These are phyloP conservation scores for Lophiostoma macrostomum DNA, from an alignment of 495 filamentous ascomycete genomes.

Conservation along the genomic window DNA sequence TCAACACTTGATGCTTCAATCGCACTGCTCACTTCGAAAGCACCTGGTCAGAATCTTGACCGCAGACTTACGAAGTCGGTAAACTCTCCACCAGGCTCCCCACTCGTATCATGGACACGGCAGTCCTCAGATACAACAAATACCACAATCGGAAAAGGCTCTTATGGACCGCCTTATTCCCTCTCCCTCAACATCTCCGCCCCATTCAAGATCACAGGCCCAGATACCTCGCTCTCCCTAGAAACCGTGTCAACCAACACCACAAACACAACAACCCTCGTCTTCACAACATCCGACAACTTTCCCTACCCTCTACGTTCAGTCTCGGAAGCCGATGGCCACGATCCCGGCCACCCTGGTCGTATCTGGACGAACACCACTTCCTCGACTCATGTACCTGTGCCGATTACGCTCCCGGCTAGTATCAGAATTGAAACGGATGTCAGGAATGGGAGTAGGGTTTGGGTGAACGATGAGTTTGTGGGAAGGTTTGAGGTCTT, in stretches of 20 bases:
- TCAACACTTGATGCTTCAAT: conserved; percentile 37
- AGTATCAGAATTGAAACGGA: conserved; percentile 44
- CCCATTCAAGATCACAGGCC: conserved; percentile 44
- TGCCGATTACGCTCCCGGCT: conserved; percentile 23
- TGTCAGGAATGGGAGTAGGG: conserved; percentile 44
- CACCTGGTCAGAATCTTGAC: conserved; percentile 52
- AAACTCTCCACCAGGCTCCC: background rate
- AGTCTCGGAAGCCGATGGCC: conserved; percentile 35
- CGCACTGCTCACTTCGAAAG: conserved; percentile 41
- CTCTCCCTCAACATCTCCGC: conserved; percentile 42
- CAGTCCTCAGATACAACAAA: background rate
- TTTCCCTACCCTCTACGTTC: conserved; percentile 52
- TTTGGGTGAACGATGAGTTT: conserved; percentile 48
- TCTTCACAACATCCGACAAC: conserved; percentile 48
- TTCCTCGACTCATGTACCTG: conserved; percentile 37
- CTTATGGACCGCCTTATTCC: conserved; percentile 55
- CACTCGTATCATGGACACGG: conserved; percentile 14
- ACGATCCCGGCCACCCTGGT: conserved; percentile 40
- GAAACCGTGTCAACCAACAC: conserved; percentile 28
- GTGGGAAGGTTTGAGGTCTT: conserved; percentile 54
- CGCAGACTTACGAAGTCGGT: conserved; percentile 26
- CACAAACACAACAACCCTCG: conserved; percentile 31
- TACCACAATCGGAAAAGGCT: conserved; percentile 41
- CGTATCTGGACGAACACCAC: conserved; percentile 44
- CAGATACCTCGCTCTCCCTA: conserved; percentile 42